phyloP scores from a whole-genome alignment of 768 basidiomycete genomes.

The Stropharia rugosoannulata region DNA sequence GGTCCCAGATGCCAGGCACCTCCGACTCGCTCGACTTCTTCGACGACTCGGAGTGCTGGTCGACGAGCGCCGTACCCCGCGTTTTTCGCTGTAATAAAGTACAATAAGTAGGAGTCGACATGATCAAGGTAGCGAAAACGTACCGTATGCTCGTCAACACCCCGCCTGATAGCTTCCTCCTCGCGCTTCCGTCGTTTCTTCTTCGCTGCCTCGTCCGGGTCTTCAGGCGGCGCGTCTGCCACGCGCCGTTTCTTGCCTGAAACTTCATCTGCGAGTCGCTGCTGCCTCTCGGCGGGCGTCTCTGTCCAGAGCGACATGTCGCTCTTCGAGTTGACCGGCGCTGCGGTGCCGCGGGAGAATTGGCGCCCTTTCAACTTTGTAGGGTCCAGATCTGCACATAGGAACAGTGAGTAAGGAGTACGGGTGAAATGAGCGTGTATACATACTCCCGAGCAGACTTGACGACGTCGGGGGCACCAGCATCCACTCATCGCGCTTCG shows the following conservation, averaged over 20 bases:
- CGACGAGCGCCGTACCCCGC: constrained; percentile 55
- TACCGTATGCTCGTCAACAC: constrained; percentile 82
- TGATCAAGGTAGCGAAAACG: constrained; percentile 21
- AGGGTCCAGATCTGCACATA: constrained; percentile 72
- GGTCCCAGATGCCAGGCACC: constrained; percentile 84
- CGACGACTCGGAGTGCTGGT: constrained; percentile 41
- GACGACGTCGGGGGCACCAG: constrained; percentile 85
- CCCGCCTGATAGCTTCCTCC: constrained; percentile 61
- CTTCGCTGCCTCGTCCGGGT: constrained; percentile 40
- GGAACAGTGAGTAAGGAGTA: background rate
- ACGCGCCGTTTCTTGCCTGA: constrained; percentile 85
- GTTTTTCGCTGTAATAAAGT: constrained; percentile 35
- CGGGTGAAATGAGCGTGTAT: background rate
- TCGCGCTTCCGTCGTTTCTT: constrained; percentile 64
- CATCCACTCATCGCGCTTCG: constrained; percentile 97
- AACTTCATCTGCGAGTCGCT: constrained; percentile 91
- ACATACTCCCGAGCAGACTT: constrained; percentile 76
- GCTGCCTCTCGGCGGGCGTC: constrained; percentile 89
- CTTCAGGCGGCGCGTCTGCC: constrained; percentile 47
- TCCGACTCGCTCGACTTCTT: constrained; percentile 46
- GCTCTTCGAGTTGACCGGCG: constrained; percentile 37
- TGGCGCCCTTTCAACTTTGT: constrained; percentile 79
- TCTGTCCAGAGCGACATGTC: constrained; percentile 92
- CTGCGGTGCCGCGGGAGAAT: constrained; percentile 61
- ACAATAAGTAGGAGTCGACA: background rate